phyloP scores from a whole-genome alignment of 805 yeast genomes.

The Tetrapisispora fleetii region DNA sequence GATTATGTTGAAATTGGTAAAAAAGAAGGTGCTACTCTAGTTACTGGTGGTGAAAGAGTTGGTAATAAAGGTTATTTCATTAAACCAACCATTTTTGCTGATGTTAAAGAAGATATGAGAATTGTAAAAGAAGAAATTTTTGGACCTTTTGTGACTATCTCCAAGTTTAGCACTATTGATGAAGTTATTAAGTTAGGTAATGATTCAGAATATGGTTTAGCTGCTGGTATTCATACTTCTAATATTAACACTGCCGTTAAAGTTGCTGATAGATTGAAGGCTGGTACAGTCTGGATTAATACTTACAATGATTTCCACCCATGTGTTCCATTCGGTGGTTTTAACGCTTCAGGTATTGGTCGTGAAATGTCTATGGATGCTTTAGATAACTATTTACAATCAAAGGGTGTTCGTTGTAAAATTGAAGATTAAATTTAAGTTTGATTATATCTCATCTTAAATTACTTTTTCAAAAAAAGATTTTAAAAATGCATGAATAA shows the following conservation, averaged over 20 bases:
- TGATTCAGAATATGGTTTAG: slow-evolving; percentile 72
- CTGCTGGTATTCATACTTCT: slow-evolving; percentile 77
- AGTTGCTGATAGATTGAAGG: slow-evolving; percentile 56
- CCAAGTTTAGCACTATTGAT: slow-evolving; percentile 61
- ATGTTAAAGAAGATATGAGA: slow-evolving; percentile 61
- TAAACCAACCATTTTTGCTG: slow-evolving; percentile 79
- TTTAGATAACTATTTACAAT: slow-evolving; percentile 69
- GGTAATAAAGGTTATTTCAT: slow-evolving; percentile 64
- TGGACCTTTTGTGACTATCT: slow-evolving; percentile 76
- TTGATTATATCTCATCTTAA: background rate
- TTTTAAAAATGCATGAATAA: background rate
- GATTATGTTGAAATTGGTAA: slow-evolving; percentile 55
- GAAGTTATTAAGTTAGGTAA: slow-evolving; percentile 70
- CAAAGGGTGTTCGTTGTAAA: slow-evolving; percentile 53
- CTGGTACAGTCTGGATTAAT: slow-evolving; percentile 81
- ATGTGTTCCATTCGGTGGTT: slow-evolving; percentile 88
- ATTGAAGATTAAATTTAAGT: background rate
- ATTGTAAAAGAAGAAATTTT: slow-evolving; percentile 86
- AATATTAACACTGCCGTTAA: slow-evolving; percentile 56
- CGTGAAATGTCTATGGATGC: slow-evolving; percentile 88
- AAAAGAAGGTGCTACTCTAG: slow-evolving; percentile 56
- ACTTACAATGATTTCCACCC: slow-evolving; percentile 79
- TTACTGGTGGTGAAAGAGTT: slow-evolving; percentile 73
- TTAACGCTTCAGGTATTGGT: slow-evolving; percentile 79
- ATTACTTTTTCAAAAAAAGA: background rate